A percentile compares a stretch with the other conserved stretches of the same genome.
Conservation (phyloP, 2,329 filamentous ascomycete species). For the Magnaporthiopsis rhizophila region DNA sequence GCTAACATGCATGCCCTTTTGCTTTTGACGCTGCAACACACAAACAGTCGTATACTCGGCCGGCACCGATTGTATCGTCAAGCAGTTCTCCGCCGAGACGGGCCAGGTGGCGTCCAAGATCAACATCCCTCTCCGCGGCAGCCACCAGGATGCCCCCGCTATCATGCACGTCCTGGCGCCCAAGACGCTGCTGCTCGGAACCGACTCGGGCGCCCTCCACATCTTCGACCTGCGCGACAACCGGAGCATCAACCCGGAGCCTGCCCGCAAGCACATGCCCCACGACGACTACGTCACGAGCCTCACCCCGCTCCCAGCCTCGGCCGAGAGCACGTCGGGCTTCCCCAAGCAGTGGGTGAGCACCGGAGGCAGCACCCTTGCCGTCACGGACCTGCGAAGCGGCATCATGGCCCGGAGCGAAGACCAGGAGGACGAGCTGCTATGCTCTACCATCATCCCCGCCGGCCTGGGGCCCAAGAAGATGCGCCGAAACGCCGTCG, state of each 20-base stretch:
- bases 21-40: not conserved
- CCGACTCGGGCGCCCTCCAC: constrained; percentile 83
- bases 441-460: constrained; percentile 71
- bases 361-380: constrained; percentile 84
- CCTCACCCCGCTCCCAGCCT: constrained; percentile 73
- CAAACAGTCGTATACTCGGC: constrained; percentile 52
- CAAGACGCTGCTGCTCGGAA: constrained; percentile 79
- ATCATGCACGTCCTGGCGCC: constrained; percentile 78
- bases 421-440: constrained; percentile 87
- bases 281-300: constrained; percentile 92
- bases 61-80: constrained; percentile 48
- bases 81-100: constrained; percentile 44
- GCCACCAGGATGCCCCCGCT: constrained; percentile 60
- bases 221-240: constrained; percentile 71
- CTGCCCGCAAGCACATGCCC: constrained; percentile 73
- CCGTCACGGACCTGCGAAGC: constrained; percentile 78
- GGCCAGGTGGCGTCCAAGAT: constrained; percentile 75
- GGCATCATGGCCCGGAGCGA: constrained; percentile 85
- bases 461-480: constrained; percentile 60
- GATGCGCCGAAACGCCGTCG: constrained; percentile 59
- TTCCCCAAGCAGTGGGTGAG: constrained; percentile 93
- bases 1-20: not conserved
- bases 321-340: constrained; percentile 73
- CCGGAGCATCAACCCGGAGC: constrained; percentile 49
- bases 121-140: constrained; percentile 54